phyloP scores from a whole-genome alignment of 2,329 filamentous ascomycete genomes.

The Ophiostoma angusticollis region DNA sequence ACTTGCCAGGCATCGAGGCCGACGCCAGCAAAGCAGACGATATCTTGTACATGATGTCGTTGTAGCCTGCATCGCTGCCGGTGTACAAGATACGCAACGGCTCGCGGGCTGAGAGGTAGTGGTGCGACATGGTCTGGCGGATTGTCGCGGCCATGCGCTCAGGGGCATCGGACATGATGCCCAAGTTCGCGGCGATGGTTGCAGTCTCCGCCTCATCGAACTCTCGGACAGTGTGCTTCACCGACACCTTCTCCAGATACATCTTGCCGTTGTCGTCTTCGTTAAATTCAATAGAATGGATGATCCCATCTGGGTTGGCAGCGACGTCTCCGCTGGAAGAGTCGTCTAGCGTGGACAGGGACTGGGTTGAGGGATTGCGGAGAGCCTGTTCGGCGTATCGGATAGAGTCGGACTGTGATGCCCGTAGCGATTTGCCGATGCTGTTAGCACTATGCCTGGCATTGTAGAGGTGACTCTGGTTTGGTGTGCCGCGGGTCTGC shows the following conservation, averaged over 20 bases:
- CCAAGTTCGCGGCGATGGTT: constrained; percentile 21
- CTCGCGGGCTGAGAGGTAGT: constrained; percentile 30
- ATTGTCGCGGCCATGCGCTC: constrained; percentile 29
- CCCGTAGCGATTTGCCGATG: constrained; percentile 23
- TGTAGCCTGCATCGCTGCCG: constrained; percentile 27
- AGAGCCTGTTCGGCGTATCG: constrained; percentile 38
- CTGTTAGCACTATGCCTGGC: constrained; percentile 22
- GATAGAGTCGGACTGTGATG: constrained; percentile 26
- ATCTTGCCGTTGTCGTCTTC: constrained; percentile 27
- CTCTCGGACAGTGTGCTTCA: constrained; percentile 33
- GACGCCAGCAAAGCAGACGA: constrained; percentile 35
- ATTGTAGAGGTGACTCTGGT: constrained; percentile 19
- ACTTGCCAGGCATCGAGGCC: constrained; percentile 12
- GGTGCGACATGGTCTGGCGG: constrained; percentile 35
- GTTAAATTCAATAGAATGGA: constrained; percentile 32
- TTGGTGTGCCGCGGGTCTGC: constrained; percentile 6
- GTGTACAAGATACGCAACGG: constrained; percentile 37
- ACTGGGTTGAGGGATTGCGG: constrained; percentile 26
- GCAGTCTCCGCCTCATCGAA: constrained; percentile 28
- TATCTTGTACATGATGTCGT: constrained; percentile 32
- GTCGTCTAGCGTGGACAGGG: constrained; percentile 14
- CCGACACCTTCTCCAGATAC: constrained; percentile 27
- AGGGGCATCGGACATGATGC: constrained; percentile 20
- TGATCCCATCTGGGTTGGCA: constrained; percentile 13
- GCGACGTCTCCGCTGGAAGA: constrained; percentile 14